Conservation (phyloP, 176 grass and related monocot genomes). For the Aegilops longissima region DNA sequence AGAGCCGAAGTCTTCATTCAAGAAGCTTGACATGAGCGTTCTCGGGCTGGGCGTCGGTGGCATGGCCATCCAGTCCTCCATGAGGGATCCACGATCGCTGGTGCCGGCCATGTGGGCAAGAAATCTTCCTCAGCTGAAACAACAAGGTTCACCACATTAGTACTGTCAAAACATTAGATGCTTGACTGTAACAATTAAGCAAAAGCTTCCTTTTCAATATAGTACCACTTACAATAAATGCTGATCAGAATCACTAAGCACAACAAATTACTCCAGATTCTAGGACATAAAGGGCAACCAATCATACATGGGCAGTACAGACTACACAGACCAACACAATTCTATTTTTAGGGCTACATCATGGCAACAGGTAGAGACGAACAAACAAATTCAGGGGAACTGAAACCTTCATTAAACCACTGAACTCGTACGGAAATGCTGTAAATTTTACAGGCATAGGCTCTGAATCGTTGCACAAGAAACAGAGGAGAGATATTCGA, state of each 20-base stretch:
- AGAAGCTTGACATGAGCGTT: slow-evolving; percentile 67
- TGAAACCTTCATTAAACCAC: background rate
- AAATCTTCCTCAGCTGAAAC: slow-evolving; percentile 34
- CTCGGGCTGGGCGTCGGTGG: slow-evolving; percentile 62
- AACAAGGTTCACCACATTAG: slow-evolving; percentile 12
- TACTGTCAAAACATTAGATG: background rate
- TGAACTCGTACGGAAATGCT: background rate
- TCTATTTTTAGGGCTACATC: background rate
- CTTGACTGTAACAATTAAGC: background rate
- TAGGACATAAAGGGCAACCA: background rate
- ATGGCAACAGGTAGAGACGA: background rate
- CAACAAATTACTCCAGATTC: background rate
- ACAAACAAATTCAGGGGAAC: background rate
- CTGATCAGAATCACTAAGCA: slow-evolving; percentile 3
- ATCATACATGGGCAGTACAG: background rate
- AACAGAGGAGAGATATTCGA: background rate
- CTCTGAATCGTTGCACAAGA: background rate
- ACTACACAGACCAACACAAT: slow-evolving; percentile 14
- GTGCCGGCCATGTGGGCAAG: slow-evolving; percentile 29
- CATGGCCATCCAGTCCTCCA: slow-evolving; percentile 70
- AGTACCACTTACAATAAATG: background rate
- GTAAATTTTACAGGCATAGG: background rate
- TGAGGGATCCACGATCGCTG: slow-evolving; percentile 50
- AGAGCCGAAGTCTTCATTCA: slow-evolving; percentile 75
- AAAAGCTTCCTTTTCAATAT: background rate